Conservation (phyloP, 768 basidiomycete species). For the Pisolithus microcarpus region DNA sequence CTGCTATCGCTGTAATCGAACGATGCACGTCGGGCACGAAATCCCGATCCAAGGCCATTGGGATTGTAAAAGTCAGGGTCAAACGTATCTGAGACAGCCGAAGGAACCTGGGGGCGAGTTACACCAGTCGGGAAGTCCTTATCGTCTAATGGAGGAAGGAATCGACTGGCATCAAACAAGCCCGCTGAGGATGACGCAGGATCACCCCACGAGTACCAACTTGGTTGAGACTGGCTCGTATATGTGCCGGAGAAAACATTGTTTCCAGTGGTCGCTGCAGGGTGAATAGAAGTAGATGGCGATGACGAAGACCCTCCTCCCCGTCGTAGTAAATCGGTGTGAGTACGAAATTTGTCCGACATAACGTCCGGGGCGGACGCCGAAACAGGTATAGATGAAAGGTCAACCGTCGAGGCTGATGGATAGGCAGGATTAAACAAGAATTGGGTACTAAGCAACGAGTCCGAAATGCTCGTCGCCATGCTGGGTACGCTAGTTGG, state of each 20-base stretch:
- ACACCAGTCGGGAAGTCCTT: slow-evolving; percentile 18
- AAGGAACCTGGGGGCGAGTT: slow-evolving; percentile 13
- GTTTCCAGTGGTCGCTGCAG: slow-evolving; percentile 5
- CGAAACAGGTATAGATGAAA: slow-evolving; percentile 14
- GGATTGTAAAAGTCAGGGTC: slow-evolving; percentile 14
- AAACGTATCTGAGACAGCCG: slow-evolving; percentile 19
- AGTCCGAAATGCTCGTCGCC: slow-evolving; percentile 19
- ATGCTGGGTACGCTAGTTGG: slow-evolving; percentile 28
- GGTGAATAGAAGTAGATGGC: not conserved
- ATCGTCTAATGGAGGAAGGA: slow-evolving; percentile 20
- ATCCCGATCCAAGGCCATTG: slow-evolving; percentile 17
- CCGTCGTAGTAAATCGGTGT: slow-evolving; percentile 39
- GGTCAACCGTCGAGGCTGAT: slow-evolving; percentile 13
- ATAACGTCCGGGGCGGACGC: slow-evolving; percentile 30
- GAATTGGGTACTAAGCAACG: slow-evolving; percentile 28
- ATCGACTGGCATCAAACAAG: slow-evolving; percentile 3
- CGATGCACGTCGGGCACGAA: slow-evolving; percentile 28
- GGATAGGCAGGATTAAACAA: slow-evolving; percentile 20
- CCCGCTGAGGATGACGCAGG: not conserved
- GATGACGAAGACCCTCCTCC: slow-evolving; percentile 9
- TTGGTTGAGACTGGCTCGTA: slow-evolving; percentile 4
- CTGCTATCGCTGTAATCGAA: slow-evolving; percentile 39
- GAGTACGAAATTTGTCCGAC: slow-evolving; percentile 39
- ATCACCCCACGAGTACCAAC: slow-evolving; percentile 25
- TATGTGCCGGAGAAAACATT: slow-evolving; percentile 13